phyloP scores from a whole-genome alignment of 306 rosid genomes.

The Malus sylvestris region DNA sequence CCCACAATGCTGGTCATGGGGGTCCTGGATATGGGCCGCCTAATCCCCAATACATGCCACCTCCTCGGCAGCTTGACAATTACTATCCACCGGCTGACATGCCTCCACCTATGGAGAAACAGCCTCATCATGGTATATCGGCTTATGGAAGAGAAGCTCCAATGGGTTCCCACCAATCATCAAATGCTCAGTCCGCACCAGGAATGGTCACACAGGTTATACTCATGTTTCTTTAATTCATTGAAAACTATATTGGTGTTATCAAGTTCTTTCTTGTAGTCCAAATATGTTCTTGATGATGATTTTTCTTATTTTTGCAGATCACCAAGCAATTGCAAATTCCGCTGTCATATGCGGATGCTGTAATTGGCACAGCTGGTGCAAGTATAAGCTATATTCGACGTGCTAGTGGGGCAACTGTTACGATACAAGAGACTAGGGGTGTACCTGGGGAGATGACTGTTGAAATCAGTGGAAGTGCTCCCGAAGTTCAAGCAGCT shows the following conservation, averaged over 20 bases:
- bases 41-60: constrained; percentile 76
- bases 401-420: constrained; percentile 94
- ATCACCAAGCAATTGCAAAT: constrained; percentile 89
- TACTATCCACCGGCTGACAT: constrained; percentile 71
- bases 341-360: constrained; percentile 92
- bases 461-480: constrained; percentile 91
- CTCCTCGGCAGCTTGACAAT: constrained; percentile 70
- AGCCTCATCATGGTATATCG: constrained; percentile 94
- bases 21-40: constrained; percentile 85
- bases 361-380: constrained; percentile 96
- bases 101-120: constrained; percentile 77
- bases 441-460: constrained; percentile 99
- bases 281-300: neutral
- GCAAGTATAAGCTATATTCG: constrained; percentile 92
- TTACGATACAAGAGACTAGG: constrained; percentile 89
- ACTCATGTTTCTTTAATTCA: neutral
- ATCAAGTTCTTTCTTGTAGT: neutral
- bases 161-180: constrained; percentile 49
- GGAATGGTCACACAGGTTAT: constrained; percentile 83
- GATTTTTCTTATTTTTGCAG: constrained; percentile 40
- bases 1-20: constrained; percentile 61
- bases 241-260: neutral
- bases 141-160: constrained; percentile 90
- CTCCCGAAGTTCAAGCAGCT: constrained; percentile 92
- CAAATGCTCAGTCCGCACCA: constrained; percentile 74